These are phyloP conservation scores for Penicillium corylophilum DNA, from an alignment of 2,329 filamentous ascomycete genomes.

Conservation along the genomic window DNA sequence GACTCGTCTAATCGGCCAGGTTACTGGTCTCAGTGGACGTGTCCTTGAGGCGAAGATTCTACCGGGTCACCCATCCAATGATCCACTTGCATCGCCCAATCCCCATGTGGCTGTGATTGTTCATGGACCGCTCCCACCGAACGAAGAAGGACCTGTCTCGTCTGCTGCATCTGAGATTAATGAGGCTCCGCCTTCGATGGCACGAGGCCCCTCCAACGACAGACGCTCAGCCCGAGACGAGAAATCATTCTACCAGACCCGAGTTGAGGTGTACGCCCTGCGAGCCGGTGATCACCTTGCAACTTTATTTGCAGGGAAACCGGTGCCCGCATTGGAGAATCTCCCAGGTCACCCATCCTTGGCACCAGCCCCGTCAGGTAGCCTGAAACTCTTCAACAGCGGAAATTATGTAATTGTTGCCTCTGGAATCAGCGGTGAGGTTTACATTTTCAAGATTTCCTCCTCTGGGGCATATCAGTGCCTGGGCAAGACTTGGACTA, in stretches of 20 bases:
- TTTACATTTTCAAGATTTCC: conserved; percentile 67
- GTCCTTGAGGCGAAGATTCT: conserved; percentile 82
- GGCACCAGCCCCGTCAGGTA: conserved; percentile 68
- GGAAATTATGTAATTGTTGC: conserved; percentile 70
- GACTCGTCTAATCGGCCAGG: conserved; percentile 65
- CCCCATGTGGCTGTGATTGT: conserved; percentile 78
- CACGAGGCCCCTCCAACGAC: conserved; percentile 20
- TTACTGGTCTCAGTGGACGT: conserved; percentile 75
- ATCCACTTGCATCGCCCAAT: conserved; percentile 55
- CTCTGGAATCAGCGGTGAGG: conserved; percentile 81
- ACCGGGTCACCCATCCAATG: conserved; percentile 61
- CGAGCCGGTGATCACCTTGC: conserved; percentile 69
- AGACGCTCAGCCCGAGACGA: conserved; percentile 30
- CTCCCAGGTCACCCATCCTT: conserved; percentile 62
- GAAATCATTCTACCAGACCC: conserved; percentile 67
- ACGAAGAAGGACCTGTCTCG: conserved; percentile 36
- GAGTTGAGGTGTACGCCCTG: conserved; percentile 85
- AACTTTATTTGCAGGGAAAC: conserved; percentile 71
- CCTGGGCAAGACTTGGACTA: conserved; percentile 89
- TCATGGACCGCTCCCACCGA: conserved; percentile 69
- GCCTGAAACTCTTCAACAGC: conserved; percentile 71
- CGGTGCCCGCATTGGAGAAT: conserved; percentile 57
- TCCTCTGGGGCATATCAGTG: conserved; percentile 56
- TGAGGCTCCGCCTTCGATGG: conserved; percentile 31
- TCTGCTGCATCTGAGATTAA: conserved; percentile 37